Percentiles rank a stretch among this genome's conserved stretches.
These are phyloP conservation scores for Aureobasidium lini DNA, from an alignment of 2,329 filamentous ascomycete genomes.

Conservation along the genomic window DNA sequence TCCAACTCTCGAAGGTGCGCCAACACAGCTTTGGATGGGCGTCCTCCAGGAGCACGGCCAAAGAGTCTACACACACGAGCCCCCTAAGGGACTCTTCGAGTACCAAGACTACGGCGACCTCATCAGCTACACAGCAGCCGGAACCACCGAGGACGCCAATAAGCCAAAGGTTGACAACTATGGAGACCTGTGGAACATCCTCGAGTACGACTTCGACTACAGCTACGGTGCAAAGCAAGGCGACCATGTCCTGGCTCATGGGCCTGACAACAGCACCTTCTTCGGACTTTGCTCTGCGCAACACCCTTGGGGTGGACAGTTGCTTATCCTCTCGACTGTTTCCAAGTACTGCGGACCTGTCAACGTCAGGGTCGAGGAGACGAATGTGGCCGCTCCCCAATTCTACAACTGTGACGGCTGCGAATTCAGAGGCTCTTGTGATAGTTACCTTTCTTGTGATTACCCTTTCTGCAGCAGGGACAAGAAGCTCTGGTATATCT, in stretches of 20 bases:
- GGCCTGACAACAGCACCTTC: not conserved
- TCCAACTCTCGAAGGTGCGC: not conserved
- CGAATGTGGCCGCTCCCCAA: not conserved
- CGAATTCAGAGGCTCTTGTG: not conserved
- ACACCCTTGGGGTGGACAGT: not conserved
- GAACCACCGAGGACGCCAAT: not conserved
- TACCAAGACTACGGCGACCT: not conserved
- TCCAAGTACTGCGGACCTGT: not conserved
- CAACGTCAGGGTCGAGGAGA: not conserved
- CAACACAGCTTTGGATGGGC: not conserved
- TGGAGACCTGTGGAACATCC: not conserved
- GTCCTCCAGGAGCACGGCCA: not conserved
- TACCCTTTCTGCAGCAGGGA: not conserved
- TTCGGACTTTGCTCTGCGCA: not conserved
- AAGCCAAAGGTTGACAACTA: not conserved
- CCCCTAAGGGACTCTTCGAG: not conserved
- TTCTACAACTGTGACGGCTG: conserved; percentile 3
- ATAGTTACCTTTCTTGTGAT: not conserved
- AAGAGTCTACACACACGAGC: not conserved
- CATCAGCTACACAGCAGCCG: not conserved
- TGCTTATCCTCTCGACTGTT: not conserved
- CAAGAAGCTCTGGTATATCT: not conserved
- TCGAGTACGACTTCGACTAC: not conserved
- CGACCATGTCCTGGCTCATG: not conserved
- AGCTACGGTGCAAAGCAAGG: not conserved